phyloP scores from a whole-genome alignment of 768 basidiomycete genomes.

The Hericium coralloides region DNA sequence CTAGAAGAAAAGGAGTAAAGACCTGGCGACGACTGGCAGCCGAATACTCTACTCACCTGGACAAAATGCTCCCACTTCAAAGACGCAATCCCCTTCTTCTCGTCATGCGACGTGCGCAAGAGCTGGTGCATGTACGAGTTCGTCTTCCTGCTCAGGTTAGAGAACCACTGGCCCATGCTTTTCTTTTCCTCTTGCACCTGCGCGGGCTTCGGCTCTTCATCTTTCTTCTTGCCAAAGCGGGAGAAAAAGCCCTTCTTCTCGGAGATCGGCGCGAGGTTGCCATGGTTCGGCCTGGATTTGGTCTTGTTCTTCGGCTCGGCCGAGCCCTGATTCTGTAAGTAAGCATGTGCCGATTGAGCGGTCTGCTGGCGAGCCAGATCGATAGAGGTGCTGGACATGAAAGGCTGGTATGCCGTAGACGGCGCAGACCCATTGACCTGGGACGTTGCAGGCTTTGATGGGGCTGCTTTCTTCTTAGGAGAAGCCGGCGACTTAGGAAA shows the following conservation, averaged over 20 bases:
- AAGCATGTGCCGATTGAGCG: slow-evolving; percentile 65
- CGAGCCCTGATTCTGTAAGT: slow-evolving; percentile 45
- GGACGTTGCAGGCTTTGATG: not conserved
- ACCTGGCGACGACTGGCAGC: not conserved
- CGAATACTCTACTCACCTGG: slow-evolving; percentile 11
- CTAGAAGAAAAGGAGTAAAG: slow-evolving; percentile 6
- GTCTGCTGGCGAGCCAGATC: slow-evolving; percentile 38
- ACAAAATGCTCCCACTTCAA: slow-evolving; percentile 27
- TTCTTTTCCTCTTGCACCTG: slow-evolving; percentile 26
- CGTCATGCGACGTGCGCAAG: slow-evolving; percentile 14
- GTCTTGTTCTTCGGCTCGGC: slow-evolving; percentile 49
- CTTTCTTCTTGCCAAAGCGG: slow-evolving; percentile 35
- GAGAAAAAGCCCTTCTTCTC: slow-evolving; percentile 42
- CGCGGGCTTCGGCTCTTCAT: slow-evolving; percentile 27
- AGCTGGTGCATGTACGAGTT: slow-evolving; percentile 13
- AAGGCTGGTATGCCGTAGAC: slow-evolving; percentile 15
- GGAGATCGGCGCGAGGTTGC: slow-evolving; percentile 38
- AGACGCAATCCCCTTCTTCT: slow-evolving; percentile 15
- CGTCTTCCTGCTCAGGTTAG: slow-evolving; percentile 15
- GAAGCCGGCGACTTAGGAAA: not conserved
- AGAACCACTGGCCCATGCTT: slow-evolving; percentile 16
- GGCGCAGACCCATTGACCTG: slow-evolving; percentile 14
- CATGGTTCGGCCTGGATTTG: slow-evolving; percentile 59
- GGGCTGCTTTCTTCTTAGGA: not conserved
- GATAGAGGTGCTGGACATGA: slow-evolving; percentile 30